Base-by-base conservation (phyloP, 2,329 filamentous ascomycete species). In the Davidsoniella eucalypti region DNA sequence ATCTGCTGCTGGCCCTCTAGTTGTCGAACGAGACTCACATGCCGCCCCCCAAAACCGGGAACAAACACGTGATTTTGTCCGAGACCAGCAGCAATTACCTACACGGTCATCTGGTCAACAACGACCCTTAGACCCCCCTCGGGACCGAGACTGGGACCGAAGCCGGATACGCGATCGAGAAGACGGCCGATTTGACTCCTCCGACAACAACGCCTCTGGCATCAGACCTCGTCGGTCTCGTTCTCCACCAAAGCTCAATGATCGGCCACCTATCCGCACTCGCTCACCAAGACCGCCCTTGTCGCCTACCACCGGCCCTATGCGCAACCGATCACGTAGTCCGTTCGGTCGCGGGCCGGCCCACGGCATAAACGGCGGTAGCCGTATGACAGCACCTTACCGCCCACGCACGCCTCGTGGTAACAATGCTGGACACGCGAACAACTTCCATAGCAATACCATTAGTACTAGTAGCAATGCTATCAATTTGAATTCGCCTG, bases 191-290 rank as follows among this genome's bases (percentile, higher is more conserved):
- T 56, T 53, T 40, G 54, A 50, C 43, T 23, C 33, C 25, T 40
- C 37, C n/a, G 38, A 43, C n/a, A 36, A 37, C 17, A 40, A 44
- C 33, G 29, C 21, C 5, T 33, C 25, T 9, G 47, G 33, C n/a
- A 18, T 29, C 2, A 43, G 47, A 23, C 41, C 36, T 25, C 67
- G 72, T 54, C 66, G 74, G 56, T 78, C 75, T 21, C 67, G 75
- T 44, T 77, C 74, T 33, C 73, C 74, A 1, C 68, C 67, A 52
- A 65, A 66, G 38, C 37, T 46, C 5, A n/a, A 40, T 23, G 43
- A 47, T 18, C 43, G 47, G 12, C 48, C 43, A 9, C 43, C 51
- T 14, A 44, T 50, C 29, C 47, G 51, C 2, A 42, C 44, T 7
- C 43, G 51, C 3, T 53, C 51, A 2, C 47, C 47, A 1, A 36